Conservation (phyloP, 805 yeast genomes). For the Nakazawaea pomicola region DNA sequence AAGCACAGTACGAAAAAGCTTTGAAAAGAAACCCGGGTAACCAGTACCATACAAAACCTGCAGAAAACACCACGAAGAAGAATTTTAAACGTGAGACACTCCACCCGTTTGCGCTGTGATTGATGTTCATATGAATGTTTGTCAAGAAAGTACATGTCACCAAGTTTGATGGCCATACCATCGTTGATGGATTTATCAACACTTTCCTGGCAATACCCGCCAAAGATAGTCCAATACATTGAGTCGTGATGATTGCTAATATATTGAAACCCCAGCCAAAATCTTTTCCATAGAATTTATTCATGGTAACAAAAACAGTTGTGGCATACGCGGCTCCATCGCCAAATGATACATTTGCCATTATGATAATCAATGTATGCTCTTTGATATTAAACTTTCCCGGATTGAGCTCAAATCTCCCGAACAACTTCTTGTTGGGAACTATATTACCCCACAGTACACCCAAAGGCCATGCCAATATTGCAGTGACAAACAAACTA, state of each 20-base stretch:
- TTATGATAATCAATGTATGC: conserved; percentile 51
- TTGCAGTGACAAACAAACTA: conserved; percentile 31
- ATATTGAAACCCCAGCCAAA: conserved; percentile 53
- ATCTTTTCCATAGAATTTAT: conserved; percentile 39
- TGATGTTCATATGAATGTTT: conserved; percentile 42
- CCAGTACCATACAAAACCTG: conserved; percentile 50
- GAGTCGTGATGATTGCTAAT: conserved; percentile 48
- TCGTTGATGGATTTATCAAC: conserved; percentile 58
- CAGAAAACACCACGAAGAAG: conserved; percentile 35
- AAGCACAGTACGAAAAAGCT: conserved; percentile 55
- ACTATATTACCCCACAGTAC: conserved; percentile 19
- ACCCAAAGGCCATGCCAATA: conserved; percentile 27
- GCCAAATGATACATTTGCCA: conserved; percentile 42
- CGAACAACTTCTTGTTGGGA: conserved; percentile 27
- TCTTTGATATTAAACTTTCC: conserved; percentile 62
- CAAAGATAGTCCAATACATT: conserved; percentile 60
- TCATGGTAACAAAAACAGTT: conserved; percentile 47
- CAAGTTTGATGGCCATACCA: conserved; percentile 67
- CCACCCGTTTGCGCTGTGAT: conserved; percentile 59
- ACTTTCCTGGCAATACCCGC: conserved; percentile 60
- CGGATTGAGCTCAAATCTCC: conserved; percentile 46
- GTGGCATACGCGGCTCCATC: conserved; percentile 49
- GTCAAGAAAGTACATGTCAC: conserved; percentile 55
- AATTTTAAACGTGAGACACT: conserved; percentile 46
- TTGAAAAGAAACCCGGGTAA: conserved; percentile 56